These are phyloP conservation scores for Pythium aquatile DNA, from an alignment of 352 stramenopile species.

Conservation along the genomic window DNA sequence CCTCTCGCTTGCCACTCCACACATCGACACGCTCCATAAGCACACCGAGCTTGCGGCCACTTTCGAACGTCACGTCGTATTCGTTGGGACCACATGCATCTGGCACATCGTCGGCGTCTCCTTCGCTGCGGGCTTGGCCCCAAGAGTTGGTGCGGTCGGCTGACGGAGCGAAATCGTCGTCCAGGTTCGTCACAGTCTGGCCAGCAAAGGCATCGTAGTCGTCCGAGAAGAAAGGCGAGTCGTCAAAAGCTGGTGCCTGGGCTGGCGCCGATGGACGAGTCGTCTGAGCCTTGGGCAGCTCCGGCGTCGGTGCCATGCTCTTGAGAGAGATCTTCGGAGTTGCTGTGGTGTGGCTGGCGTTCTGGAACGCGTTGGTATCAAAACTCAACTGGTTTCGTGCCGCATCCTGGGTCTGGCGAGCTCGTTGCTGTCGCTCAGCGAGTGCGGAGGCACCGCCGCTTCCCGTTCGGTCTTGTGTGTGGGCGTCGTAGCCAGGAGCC, in stretches of 20 bases:
- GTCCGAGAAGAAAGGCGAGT: conserved; percentile 62
- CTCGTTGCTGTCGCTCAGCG: conserved; percentile 44
- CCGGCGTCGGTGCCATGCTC: conserved; percentile 24
- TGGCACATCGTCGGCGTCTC: conserved; percentile 9
- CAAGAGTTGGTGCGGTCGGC: conserved; percentile 17
- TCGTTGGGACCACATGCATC: conserved; percentile 48
- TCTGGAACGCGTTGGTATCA: conserved; percentile 48
- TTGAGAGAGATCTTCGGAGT: conserved; percentile 45
- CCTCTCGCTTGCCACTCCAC: conserved; percentile 46
- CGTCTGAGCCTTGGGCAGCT: conserved; percentile 15
- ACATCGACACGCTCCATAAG: conserved; percentile 80
- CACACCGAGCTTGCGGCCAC: conserved; percentile 72
- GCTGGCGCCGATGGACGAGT: neutral
- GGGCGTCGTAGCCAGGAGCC: conserved; percentile 10
- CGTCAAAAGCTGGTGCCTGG: conserved; percentile 28
- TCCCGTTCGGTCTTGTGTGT: conserved; percentile 18
- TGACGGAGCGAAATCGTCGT: conserved; percentile 42
- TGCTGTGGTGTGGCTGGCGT: conserved; percentile 17
- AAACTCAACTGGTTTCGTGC: conserved; percentile 59
- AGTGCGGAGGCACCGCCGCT: conserved; percentile 25
- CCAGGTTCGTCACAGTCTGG: conserved; percentile 60
- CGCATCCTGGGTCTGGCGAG: conserved; percentile 63
- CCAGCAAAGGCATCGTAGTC: conserved; percentile 59
- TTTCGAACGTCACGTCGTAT: conserved; percentile 80
- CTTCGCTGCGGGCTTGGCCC: conserved; percentile 14